Base-by-base conservation (phyloP, 805 yeast species). In the Teunomyces atbi region DNA sequence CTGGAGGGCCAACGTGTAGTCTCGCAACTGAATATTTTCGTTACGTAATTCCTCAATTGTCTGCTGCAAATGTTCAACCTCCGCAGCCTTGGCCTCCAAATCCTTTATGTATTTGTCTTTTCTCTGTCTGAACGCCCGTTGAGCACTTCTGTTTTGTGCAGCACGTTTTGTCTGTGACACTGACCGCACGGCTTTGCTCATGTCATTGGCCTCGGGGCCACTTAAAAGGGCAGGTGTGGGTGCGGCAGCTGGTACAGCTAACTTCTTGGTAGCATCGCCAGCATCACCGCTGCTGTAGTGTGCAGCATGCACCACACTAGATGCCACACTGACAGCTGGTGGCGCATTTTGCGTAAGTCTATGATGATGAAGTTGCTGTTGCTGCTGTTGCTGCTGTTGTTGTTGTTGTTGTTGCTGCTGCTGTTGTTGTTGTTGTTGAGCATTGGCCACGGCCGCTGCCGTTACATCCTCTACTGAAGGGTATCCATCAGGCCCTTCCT, bases 91-190 rank as follows among this genome's bases (percentile, higher is more conserved):
- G 30, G 71, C 65, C 66, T 91, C 96, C 47, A 91, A 73, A 41
- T 89, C 92, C 64, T 83, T 85, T 53, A 91, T 82, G 58, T 89
- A 84, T 47, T 80, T 77, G 58, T 90, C 96, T 61, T 87, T 84
- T 50, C 97, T 77, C 61, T 82, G 83, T 60, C 97, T 78, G 68
- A 90, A 91, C 6, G 96, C 96, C 55, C 88, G 81, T 68, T 91
- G 97, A 4, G 97, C 97, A 50, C 81, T 83, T 59, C 97, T 75
- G 71, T 91, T 91, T 67, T 91, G 97, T 6, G 85, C 90, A 1
- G 97, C 97, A 52, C 97, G 81, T 64, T 88, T 89, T 34, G 94
- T 81, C 46, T 75, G 77, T 18, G 83, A 76, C 36, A 84, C 68
- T 13, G 77, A 75, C 46, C 79, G 64, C 35, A 74, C 64, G 56